Evolutionary conservation across 1,284 basidiomycete species (phyloP), one percentile per base, ranked within the genome.

Genomic region (Exobasidium cylindrosporum): DNA sequence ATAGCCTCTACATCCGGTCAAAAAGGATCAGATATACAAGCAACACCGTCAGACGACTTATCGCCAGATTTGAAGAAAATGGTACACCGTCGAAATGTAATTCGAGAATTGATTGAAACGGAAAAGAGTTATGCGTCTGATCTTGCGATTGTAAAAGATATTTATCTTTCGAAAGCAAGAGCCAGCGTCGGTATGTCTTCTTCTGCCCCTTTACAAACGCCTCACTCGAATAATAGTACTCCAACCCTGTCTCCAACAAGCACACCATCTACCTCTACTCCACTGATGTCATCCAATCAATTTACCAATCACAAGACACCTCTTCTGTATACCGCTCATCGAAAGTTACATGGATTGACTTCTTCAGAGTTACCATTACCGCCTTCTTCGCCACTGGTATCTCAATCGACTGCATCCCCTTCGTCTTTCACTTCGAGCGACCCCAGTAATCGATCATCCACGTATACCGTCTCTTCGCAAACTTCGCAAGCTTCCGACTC

Each of bases 91-190:
- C 84, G 87, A 26, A 89, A 95, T 76, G 88, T 92, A 1, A 82
- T 97, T 35, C 85, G 88, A 53, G 93, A 97, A 60, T 67, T 79
- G 17, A 53, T 74, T 21, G 74, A 77, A 46, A 92, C 91, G 23
- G 93, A 97, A 78, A 84, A 89, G 29, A 87, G 89, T 0, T 95
- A 95, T 80, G 90, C 92, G 1, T 88, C 86, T 10, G 93, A 97
- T 82, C 84, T 97, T 23, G 88, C 88, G 2, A 83, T 96, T 54
- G 86, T 96, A 58, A 84, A 88, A 52, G 89, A 92, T 69, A 86
- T 94, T 29, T 91, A 93, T 77, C 69, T 82, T 29, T 74, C 76
- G 0, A 68, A 77, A 10, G 81, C 81, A 0, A 72, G 74, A 46
- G 73, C 72, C 21, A 66, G 64, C 40, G 73, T 76, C n/a, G 72